Evolutionary conservation across 2,329 filamentous ascomycete species (phyloP).

Genomic region (Cordyceps militaris): DNA sequence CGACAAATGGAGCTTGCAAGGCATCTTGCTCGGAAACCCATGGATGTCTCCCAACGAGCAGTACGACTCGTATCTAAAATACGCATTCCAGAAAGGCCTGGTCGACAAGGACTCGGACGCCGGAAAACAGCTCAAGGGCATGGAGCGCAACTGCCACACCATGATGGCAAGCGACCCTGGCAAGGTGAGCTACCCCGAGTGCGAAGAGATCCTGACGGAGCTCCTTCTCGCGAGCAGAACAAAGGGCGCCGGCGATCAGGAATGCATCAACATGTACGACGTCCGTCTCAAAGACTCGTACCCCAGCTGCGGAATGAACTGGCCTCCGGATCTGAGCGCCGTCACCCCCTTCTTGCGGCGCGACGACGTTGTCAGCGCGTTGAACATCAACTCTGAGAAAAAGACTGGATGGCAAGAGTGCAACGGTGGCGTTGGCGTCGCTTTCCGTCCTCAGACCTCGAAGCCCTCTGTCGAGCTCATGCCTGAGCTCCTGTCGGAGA

Average conservation of each 20-base stretch:
- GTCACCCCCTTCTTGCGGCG: slow-evolving; percentile 81
- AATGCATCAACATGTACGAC: slow-evolving; percentile 96
- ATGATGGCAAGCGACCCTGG: slow-evolving; percentile 40
- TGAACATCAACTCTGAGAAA: slow-evolving; percentile 78
- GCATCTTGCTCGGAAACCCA: slow-evolving; percentile 90
- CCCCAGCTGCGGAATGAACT: slow-evolving; percentile 92
- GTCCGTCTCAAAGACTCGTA: slow-evolving; percentile 74
- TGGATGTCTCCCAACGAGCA: slow-evolving; percentile 92
- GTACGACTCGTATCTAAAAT: slow-evolving; percentile 80
- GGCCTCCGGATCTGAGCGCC: slow-evolving; percentile 77
- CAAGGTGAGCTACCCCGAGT: slow-evolving; percentile 59
- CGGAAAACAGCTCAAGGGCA: slow-evolving; percentile 58
- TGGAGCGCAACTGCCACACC: slow-evolving; percentile 63
- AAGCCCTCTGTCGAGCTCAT: slow-evolving; percentile 66
- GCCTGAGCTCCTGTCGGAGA: slow-evolving; percentile 67
- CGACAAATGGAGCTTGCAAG: slow-evolving; percentile 67
- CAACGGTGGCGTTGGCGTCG: slow-evolving; percentile 64
- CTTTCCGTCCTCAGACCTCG: slow-evolving; percentile 66
- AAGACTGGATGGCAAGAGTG: slow-evolving; percentile 89
- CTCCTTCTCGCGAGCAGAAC: slow-evolving; percentile 61
- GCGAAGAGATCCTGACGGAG: slow-evolving; percentile 69
- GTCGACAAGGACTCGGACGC: slow-evolving; percentile 58
- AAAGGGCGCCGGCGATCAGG: slow-evolving; percentile 40
- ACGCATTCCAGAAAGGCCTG: slow-evolving; percentile 68
- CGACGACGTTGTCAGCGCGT: slow-evolving; percentile 67